Evolutionary conservation across 169 alveolate genomes (phyloP).

Genomic region (Fabrea salina): DNA sequence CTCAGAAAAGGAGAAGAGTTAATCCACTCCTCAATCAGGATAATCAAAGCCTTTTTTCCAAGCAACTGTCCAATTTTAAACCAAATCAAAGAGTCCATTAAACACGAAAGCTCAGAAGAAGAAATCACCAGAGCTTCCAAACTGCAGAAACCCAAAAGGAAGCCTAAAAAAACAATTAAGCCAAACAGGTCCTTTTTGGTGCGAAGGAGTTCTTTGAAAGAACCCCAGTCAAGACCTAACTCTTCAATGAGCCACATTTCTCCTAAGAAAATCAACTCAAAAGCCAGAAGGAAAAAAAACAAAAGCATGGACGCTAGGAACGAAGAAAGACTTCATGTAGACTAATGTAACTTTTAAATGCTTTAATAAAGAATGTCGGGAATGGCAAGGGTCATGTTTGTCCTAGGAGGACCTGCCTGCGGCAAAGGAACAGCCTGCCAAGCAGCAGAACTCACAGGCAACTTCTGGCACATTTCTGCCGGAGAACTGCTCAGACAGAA

Average conservation of each 20-base stretch:
- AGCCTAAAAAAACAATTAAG: too few species aligned
- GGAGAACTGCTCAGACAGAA: conserved; percentile 89
- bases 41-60: neutral
- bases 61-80: neutral
- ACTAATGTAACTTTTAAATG: neutral
- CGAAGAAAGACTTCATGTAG: neutral
- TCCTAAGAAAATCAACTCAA: too few species aligned
- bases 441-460: conserved; percentile 27
- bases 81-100: too few species aligned
- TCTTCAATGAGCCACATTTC: too few species aligned
- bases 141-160: too few species aligned
- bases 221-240: too few species aligned
- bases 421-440: conserved; percentile 2
- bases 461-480: conserved; percentile 89
- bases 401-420: neutral
- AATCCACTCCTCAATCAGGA: neutral
- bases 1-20: neutral
- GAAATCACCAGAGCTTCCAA: too few species aligned
- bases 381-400: neutral
- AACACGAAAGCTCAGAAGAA: too few species aligned
- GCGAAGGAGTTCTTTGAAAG: too few species aligned
- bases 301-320: too few species aligned
- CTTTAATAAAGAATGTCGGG: neutral
- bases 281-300: too few species aligned
- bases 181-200: too few species aligned